phyloP scores from a whole-genome alignment of 2,329 filamentous ascomycete genomes.

The Aureobasidium uvarum region DNA sequence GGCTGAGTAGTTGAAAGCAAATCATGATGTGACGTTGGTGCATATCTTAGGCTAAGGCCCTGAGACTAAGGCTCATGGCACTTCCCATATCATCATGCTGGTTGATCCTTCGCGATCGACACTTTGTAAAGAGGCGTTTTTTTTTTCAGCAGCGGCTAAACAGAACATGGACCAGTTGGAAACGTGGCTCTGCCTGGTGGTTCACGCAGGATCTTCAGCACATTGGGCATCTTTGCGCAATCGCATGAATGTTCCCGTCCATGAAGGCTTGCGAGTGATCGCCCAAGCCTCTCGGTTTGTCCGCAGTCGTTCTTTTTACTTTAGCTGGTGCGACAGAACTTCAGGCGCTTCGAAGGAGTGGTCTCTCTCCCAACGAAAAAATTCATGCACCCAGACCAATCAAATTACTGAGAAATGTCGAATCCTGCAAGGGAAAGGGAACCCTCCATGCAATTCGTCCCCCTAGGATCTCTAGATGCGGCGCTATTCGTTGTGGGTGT shows the following conservation, averaged over 20 bases:
- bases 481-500: constrained; percentile 18
- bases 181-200: constrained; percentile 18
- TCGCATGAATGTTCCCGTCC: constrained; percentile 7
- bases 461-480: constrained; percentile 18
- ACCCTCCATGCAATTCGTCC: not conserved
- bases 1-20: constrained; percentile 6
- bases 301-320: not conserved
- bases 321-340: constrained; percentile 18
- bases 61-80: constrained; percentile 12
- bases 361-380: constrained; percentile 15
- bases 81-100: constrained; percentile 6
- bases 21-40: constrained; percentile 15
- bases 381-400: constrained; percentile 18
- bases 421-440: constrained; percentile 12
- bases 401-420: constrained; percentile 14
- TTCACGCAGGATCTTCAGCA: constrained; percentile 21
- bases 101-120: constrained; percentile 15
- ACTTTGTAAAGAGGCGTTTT: constrained; percentile 14
- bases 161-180: constrained; percentile 22
- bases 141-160: constrained; percentile 15
- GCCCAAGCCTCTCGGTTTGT: constrained; percentile 2
- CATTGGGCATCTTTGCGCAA: constrained; percentile 23
- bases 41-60: not conserved
- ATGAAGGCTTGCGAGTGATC: constrained; percentile 13
- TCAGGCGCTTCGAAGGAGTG: not conserved